Base-by-base conservation (phyloP, 2,329 filamentous ascomycete genomes). In the Fonsecaea pedrosoi region DNA sequence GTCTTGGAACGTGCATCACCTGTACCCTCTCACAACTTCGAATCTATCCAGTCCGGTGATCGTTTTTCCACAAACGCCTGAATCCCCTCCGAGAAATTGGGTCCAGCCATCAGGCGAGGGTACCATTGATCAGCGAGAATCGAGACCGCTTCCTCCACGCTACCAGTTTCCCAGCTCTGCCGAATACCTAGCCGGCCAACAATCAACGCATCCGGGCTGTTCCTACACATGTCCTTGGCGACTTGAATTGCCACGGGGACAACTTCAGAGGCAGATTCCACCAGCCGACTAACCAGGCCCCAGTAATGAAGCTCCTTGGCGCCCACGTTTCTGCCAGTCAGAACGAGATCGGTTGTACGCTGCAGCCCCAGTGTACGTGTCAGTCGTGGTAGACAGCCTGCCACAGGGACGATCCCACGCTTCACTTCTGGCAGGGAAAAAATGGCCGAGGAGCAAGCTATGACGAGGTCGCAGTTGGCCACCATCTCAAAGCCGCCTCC, bases 401-500 rank as follows among this genome's bases (percentile, higher is more conserved):
- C 90, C 0, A 91, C 81, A 32, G 90, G 87, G 1, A 89, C 85
- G 3, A 92, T 89, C 3, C 90, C 90, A 62, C 87, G 83, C 69
- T 85, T 87, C 2, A 89, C 89, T 77, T 92, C 91, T 0, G 91
- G 90, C 8, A 94, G 80, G 0, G 84, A 85, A 74, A 94, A 92
- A 32, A 77, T 78, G 0, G 90, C 89, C 12, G 75, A 73, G 4
- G 78, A 38, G 77, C 64, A 32, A 4, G 90, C 90, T 45, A 94
- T 76, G 2, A 93, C 84, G 57, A 94, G 78, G 79, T 94, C 91
- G 69, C 85, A 86, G 78, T 92, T 92, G 61, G 90, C 80, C 13
- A 87, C 83, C 80, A 93, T 91, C 81, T 94, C 91, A 77, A 90
- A 88, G 1, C 90, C 91, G 60, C 91, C 91, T 35, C 91, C 91